Conservation (phyloP, 306 rosid genomes). For the Hylodesmum podocarpum region DNA sequence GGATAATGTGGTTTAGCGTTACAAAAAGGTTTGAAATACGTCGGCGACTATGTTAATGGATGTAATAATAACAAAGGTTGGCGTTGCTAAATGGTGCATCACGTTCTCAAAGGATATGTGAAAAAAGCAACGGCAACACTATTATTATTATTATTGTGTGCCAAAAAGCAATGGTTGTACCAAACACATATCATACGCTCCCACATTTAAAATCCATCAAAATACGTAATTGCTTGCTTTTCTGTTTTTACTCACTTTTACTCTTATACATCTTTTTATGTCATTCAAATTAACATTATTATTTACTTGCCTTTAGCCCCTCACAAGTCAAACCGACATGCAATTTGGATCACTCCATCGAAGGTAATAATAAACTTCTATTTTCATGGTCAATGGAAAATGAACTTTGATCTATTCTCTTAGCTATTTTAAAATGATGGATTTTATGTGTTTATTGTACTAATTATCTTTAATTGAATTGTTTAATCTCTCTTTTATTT, state of each 20-base stretch:
- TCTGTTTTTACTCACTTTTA: not conserved
- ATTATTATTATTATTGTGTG: not conserved
- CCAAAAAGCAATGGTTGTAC: constrained; percentile 6
- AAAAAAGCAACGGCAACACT: not conserved
- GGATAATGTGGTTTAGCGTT: not conserved
- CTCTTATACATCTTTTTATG: not conserved
- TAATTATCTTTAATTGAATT: too few species aligned
- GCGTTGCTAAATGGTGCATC: constrained; percentile 2
- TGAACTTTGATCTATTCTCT: too few species aligned
- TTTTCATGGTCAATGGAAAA: not conserved
- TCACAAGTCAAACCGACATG: not conserved
- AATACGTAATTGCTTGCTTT: not conserved
- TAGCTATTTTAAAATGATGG: too few species aligned
- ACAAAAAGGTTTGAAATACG: not conserved
- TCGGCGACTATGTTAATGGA: constrained; percentile 15
- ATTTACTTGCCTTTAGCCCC: not conserved
- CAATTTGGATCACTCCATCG: not conserved
- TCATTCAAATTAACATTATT: not conserved
- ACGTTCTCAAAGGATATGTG: not conserved
- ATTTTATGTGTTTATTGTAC: too few species aligned
- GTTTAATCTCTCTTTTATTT: too few species aligned
- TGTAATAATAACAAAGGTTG: not conserved
- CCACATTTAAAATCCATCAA: not conserved
- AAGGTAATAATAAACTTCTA: not conserved
- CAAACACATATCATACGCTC: not conserved